Evolutionary conservation across 83 land plant genomes (phyloP).

Genomic region (Picea mariana): DNA sequence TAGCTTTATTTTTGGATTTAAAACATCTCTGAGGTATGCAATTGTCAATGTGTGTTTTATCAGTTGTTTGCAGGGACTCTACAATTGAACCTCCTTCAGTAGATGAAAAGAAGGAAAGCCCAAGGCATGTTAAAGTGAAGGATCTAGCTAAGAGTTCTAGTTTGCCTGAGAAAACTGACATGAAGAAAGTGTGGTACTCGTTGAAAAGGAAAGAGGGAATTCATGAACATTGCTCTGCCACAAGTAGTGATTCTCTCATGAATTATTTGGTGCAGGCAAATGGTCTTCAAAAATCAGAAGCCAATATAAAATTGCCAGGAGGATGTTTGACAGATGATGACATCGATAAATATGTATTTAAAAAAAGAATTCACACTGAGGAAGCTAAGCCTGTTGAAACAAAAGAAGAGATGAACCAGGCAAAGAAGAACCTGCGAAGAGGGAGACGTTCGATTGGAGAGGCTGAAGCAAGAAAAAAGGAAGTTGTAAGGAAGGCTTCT

Average conservation of each 20-base stretch:
- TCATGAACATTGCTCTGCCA: neutral
- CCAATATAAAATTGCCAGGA: neutral
- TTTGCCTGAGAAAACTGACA: neutral
- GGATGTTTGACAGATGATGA: neutral
- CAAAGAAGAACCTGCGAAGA: neutral
- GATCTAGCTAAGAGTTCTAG: neutral
- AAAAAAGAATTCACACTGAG: conserved; percentile 4
- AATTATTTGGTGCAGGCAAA: neutral
- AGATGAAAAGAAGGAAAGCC: neutral
- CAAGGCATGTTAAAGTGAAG: conserved; percentile 10
- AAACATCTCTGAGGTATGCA: too few species aligned
- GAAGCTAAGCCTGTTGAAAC: neutral
- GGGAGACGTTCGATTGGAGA: neutral
- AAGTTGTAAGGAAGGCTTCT: conserved; percentile 3
- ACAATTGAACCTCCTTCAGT: neutral
- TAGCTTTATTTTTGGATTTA: too few species aligned
- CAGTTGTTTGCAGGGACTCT: neutral
- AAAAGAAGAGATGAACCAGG: neutral
- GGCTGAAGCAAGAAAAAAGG: conserved; percentile 13
- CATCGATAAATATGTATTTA: neutral
- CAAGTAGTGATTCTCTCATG: neutral
- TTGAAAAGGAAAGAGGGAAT: neutral
- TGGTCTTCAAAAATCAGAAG: neutral
- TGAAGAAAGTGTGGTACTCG: neutral
- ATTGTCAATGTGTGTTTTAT: conserved; percentile 3